Percentiles rank a stretch among this genome's conserved stretches.
Evolutionary conservation across 345 rosid species (phyloP).

Genomic region (Salix suchowensis): DNA sequence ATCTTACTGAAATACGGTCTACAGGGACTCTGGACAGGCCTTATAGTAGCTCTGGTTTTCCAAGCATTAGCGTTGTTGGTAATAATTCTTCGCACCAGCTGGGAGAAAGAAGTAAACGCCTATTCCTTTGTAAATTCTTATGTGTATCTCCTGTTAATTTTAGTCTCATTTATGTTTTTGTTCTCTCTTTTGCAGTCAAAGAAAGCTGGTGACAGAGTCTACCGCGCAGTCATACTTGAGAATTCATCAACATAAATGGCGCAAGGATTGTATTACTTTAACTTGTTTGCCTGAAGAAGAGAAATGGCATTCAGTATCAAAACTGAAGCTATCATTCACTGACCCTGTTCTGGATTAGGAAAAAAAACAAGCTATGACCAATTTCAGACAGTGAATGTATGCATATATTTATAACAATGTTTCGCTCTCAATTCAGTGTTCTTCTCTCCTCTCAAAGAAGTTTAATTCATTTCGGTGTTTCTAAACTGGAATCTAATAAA

Average conservation of each 20-base stretch:
- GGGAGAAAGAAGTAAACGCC: conserved; percentile 18
- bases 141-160: background rate
- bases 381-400: no score
- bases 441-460: no score
- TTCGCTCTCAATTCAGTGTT: no score
- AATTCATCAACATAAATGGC: background rate
- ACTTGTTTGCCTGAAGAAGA: no score
- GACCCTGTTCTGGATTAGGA: no score
- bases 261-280: no score
- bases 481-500: no score
- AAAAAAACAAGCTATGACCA: no score
- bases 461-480: no score
- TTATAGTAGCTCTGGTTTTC: conserved; percentile 2
- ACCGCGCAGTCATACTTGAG: background rate
- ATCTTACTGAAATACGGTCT: background rate
- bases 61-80: conserved; percentile 1
- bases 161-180: background rate
- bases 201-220: conserved; percentile 8
- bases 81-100: conserved; percentile 9
- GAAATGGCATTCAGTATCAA: no score
- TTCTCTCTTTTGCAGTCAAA: background rate
- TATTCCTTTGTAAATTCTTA: background rate
- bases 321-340: no score
- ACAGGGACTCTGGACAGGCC: conserved; percentile 23
- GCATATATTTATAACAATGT: no score